Evolutionary conservation across 805 yeast species (phyloP), one percentile per base, ranked within the genome.

Genomic region (Saccharomycopsis lassenensis): DNA sequence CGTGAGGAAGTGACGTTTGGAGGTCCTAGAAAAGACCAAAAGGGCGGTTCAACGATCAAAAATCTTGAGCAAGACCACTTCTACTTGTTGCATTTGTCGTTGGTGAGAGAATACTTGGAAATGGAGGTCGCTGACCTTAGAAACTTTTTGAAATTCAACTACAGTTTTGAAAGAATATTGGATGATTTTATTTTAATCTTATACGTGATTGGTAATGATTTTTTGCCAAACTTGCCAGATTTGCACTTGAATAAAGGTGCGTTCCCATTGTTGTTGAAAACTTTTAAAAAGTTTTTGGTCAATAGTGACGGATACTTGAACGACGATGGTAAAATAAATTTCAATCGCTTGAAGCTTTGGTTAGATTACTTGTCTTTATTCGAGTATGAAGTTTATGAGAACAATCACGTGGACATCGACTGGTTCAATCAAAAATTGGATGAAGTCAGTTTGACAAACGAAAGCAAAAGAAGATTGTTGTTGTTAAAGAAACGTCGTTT

Each of bases 1-100:
- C 78, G 99, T 65, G 99, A 91, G 62, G 97, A 91, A 58, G 98
- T 93, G 16, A 69, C 72, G 0, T 91, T 91, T 62, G 96, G 96
- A 1, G 66, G 71, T 29, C 46, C 44, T 7, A 22, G 43, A 6
- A 30, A 46, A 8, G 45, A 50, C 15, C 21, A 60, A 63, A 40
- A 58, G 56, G 35, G 40, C n/a, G 46, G 50, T 53, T 12, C 52
- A 56, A 40, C 56, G 56, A n/a, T 42, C 17, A 61, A 57, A 59
- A 61, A 71, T 46, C 66, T 91, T 26, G 76, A 77, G 43, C 78
- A 78, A 38, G 94, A 89, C 61, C 77, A 71, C 39, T 91, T 91
- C 51, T 83, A 63, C 52, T 59, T 93, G 40, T 63, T 91, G 47
- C 97, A 91, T 58, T 63, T 91, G 27, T 77, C 94, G 10, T 63